These are phyloP conservation scores for Zymoseptoria ardabiliae DNA, from an alignment of 2,329 filamentous ascomycete genomes.

Conservation along the genomic window DNA sequence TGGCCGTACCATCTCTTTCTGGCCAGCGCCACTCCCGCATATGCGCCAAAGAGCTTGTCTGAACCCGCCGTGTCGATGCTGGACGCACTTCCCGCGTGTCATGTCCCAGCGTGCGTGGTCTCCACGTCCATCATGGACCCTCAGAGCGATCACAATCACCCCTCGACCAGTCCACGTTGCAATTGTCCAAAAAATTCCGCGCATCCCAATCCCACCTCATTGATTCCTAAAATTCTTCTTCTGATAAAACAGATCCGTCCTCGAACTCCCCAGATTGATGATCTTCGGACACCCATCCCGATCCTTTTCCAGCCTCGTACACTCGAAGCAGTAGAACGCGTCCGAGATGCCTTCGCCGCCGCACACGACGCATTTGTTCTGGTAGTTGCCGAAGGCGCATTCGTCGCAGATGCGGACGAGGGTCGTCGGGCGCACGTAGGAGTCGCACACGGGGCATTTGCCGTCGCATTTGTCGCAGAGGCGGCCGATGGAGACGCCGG, in stretches of 20 bases:
- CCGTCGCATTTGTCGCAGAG: constrained; percentile 99
- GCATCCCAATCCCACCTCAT: constrained; percentile 14
- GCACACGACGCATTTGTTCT: constrained; percentile 99
- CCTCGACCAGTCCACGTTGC: neutral
- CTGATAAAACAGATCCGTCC: constrained; percentile 82
- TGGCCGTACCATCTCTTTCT: neutral
- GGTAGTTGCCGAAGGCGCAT: constrained; percentile 98
- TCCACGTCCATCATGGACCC: neutral
- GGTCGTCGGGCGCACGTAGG: constrained; percentile 94
- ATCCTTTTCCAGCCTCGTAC: constrained; percentile 92
- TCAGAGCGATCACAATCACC: neutral
- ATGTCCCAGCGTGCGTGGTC: neutral
- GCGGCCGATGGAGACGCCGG: constrained; percentile 94
- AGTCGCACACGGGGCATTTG: constrained; percentile 98
- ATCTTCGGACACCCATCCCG: constrained; percentile 98
- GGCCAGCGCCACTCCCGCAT: neutral
- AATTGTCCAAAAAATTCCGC: neutral
- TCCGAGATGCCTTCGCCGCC: constrained; percentile 97
- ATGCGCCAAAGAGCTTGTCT: neutral
- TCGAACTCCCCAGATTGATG: constrained; percentile 90
- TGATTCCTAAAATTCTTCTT: constrained; percentile 65
- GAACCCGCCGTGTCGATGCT: neutral
- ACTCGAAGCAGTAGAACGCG: constrained; percentile 99
- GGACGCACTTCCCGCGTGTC: neutral
- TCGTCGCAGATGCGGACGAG: constrained; percentile 98